Evolutionary conservation across 1,139 yeast species (phyloP).

Genomic region (Magnusiomyces tetraspermus): DNA sequence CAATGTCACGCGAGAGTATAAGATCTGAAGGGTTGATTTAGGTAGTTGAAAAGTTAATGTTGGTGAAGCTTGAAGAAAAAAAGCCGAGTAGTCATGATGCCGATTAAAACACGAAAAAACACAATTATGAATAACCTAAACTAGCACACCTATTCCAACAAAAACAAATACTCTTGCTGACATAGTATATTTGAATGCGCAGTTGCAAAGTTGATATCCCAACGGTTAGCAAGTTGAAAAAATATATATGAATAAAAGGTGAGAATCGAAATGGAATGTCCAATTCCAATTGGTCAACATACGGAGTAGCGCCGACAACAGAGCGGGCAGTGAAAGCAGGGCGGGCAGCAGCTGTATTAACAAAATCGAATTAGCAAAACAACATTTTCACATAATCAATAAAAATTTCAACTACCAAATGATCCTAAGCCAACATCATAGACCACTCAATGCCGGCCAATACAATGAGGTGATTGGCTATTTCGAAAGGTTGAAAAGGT

Average conservation of each 20-base stretch:
- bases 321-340: constrained; percentile 15
- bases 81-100: too few species aligned
- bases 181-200: too few species aligned
- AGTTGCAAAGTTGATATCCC: neutral
- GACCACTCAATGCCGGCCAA: neutral
- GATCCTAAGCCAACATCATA: neutral
- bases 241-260: neutral
- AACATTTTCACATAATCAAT: constrained; percentile 6
- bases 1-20: neutral
- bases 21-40: neutral
- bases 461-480: neutral
- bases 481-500: neutral
- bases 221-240: neutral
- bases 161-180: too few species aligned
- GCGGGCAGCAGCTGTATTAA: neutral
- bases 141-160: too few species aligned
- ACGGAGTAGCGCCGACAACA: constrained; percentile 18
- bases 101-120: too few species aligned
- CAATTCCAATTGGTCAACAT: constrained; percentile 9
- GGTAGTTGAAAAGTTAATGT: neutral
- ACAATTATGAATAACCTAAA: too few species aligned
- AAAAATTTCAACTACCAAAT: neutral
- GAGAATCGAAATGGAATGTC: neutral
- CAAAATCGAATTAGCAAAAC: constrained; percentile 11
- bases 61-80: neutral